phyloP scores from a whole-genome alignment of 140 eudicot species.

The Oenanthe javanica region DNA sequence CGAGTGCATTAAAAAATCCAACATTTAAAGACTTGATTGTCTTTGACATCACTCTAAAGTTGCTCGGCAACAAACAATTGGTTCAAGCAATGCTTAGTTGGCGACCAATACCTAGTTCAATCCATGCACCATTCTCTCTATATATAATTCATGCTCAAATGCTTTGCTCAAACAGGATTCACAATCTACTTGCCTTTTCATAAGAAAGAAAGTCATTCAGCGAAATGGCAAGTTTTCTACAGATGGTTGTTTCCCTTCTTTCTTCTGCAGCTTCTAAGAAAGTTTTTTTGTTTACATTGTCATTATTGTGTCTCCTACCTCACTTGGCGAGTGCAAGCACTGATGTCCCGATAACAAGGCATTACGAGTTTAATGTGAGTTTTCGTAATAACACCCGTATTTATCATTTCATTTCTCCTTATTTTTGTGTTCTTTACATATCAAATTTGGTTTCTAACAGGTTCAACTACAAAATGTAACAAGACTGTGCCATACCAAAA shows the following conservation, averaged over 20 bases:
- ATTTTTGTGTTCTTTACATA: background rate
- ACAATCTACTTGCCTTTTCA: background rate
- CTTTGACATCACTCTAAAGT: slow-evolving; percentile 1
- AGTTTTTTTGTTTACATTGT: background rate
- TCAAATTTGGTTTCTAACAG: background rate
- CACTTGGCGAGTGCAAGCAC: background rate
- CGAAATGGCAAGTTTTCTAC: background rate
- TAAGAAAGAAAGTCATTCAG: background rate
- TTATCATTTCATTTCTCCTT: background rate
- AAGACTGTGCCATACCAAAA: background rate
- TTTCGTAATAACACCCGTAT: background rate
- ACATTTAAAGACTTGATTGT: background rate
- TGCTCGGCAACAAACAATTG: background rate
- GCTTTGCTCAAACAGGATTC: background rate
- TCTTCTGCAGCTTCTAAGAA: background rate
- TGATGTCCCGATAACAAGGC: background rate
- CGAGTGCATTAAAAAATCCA: background rate
- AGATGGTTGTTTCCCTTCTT: background rate
- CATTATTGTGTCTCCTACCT: background rate
- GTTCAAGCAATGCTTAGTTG: background rate
- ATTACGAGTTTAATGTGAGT: background rate
- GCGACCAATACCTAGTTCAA: background rate
- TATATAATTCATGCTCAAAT: background rate
- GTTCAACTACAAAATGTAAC: background rate
- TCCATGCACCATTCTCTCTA: background rate